Base-by-base conservation (phyloP, 345 rosid species). In the Aquilaria malaccensis region DNA sequence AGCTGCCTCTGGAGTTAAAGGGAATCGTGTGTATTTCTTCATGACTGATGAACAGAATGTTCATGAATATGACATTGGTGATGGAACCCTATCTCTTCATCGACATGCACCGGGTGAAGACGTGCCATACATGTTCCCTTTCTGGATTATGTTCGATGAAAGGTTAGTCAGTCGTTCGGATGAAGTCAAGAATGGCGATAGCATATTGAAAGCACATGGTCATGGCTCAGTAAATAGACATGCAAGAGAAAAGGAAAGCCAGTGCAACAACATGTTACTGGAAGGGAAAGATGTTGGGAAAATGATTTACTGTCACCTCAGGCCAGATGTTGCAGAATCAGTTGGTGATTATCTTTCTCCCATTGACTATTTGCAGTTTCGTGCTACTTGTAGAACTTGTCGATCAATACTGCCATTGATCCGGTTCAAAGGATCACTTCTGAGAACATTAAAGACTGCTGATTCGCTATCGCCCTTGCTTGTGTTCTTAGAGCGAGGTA, bases 321-420 rank as follows among this genome's bases (percentile, higher is more conserved):
- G 33, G 7, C 31, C 12, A 11, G 57, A 54, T 54, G 11, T 54
- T 54, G 57, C 57, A 9, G 11, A 31, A 7, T 0, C 11, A 4
- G 11, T 54, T 54, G 41, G 11, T 30, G 13, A 30, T 31, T 33
- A 5, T 54, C 57, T 55, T 33, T 29, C 6, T 31, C 32, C 32
- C 11, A 33, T 55, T 30, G 58, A 55, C 12, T 55, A 55, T 33
- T 55, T 54, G 57, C 57, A 54, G 33, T 54, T 29, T 10, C 43
- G 58, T 9, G 11, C 58, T 55, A 52, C 32, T 15, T 52, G 55
- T 52, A 22, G 0, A 15, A 52, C 10, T 10, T 52, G 9, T 51
- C 30, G 54, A 51, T 51, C 54, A n/a, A 6, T n/a, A 52, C n/a
- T 31, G 22, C 30, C 32, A 13, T 12, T 22, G 11, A 7, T 9